Base-by-base conservation (phyloP, 148 eudicot species). In the Diospyros kaki region DNA sequence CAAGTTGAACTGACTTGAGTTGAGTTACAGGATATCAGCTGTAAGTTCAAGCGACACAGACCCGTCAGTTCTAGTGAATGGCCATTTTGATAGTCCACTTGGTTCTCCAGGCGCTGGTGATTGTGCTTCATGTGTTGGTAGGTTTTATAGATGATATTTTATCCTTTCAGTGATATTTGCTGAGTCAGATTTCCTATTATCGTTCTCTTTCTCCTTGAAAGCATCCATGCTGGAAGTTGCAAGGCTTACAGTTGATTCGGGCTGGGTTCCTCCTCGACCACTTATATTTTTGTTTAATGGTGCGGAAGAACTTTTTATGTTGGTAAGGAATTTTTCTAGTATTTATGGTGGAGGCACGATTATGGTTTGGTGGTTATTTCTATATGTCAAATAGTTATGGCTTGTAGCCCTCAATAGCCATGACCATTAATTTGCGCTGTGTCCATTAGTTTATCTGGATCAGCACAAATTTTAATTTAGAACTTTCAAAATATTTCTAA, bases 121-220 rank as follows among this genome's bases (percentile, higher is more conserved):
- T 64, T 95, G 99, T 86, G 99, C 97, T 74, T 92, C 99, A n/a
- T 95, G 99, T 82, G 99, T 95, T 77, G 99, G 97, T 95, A 77
- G 65, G 94, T 83, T 63, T 64, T 42, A 44, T 42, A 18, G 10
- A 28, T 70, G 6, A 2, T 40, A 48, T 60, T 38, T 44, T 12
- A 52, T 72, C 41, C 8, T 45, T 51, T 78, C 50, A 40, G 46
- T 55, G 43, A 38, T 70, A 7, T 15, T 75, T 64, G 58, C 17
- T 50, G 42, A 6, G 66, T 68, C 15, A 43, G 59, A 12, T 69
- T n/a, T 66, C 60, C 45, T 48, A 28, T 76, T 38, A 53, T 58
- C 60, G 51, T 71, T 13, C 59, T 43, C 14, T 82, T 69, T 61
- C 40, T 75, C 67, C 60, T 69, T 73, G 62, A 68, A 85, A 95